Evolutionary conservation across 768 basidiomycete species (phyloP).

Genomic region (Macrolepiota albuminosa): DNA sequence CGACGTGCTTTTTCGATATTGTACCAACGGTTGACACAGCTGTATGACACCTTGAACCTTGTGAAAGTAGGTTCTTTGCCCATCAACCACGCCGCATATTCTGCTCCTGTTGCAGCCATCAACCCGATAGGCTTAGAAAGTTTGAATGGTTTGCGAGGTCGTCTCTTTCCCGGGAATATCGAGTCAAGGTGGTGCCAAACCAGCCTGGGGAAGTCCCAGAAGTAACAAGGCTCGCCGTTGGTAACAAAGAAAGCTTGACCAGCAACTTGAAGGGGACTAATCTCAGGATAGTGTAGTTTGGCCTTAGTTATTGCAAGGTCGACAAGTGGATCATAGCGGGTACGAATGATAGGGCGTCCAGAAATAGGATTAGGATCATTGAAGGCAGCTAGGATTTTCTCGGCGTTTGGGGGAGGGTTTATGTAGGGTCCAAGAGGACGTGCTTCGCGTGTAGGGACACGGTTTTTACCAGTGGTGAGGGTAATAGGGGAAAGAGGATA

Average conservation of each 20-base stretch:
- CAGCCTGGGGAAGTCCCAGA: constrained; percentile 88
- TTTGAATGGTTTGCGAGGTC: constrained; percentile 30
- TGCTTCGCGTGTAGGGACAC: constrained; percentile 74
- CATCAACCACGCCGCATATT: constrained; percentile 66
- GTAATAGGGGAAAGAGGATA: constrained; percentile 57
- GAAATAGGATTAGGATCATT: constrained; percentile 35
- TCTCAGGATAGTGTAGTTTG: constrained; percentile 37
- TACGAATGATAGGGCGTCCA: constrained; percentile 60
- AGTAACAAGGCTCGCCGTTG: constrained; percentile 92
- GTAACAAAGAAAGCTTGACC: constrained; percentile 96
- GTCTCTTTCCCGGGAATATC: constrained; percentile 52
- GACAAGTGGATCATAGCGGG: constrained; percentile 78
- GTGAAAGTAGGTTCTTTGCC: constrained; percentile 87
- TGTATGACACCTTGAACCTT: constrained; percentile 75
- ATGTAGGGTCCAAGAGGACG: constrained; percentile 83
- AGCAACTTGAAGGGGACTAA: constrained; percentile 71
- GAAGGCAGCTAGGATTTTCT: constrained; percentile 54
- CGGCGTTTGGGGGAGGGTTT: constrained; percentile 51
- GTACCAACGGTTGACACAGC: constrained; percentile 78
- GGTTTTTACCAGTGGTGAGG: constrained; percentile 56
- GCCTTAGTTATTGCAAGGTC: constrained; percentile 49
- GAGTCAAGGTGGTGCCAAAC: constrained; percentile 73
- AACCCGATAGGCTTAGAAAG: constrained; percentile 67
- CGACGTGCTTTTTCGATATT: constrained; percentile 93
- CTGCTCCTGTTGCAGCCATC: constrained; percentile 63